Base-by-base conservation (phyloP, 305 asterid species). In the Fraxinus sp. region DNA sequence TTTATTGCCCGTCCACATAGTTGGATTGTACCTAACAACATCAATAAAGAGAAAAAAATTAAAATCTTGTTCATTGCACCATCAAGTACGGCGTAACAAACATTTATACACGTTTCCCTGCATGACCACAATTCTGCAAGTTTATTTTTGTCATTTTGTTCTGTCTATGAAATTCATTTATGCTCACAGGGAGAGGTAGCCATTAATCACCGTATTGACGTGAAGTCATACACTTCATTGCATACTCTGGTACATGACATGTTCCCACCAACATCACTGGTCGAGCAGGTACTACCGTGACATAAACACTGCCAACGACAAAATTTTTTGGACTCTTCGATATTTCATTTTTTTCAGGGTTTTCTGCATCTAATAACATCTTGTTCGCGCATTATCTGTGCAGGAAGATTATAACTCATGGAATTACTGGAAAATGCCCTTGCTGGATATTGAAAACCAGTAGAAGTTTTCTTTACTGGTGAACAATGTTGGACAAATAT, bases 221-320 rank as follows among this genome's bases (percentile, higher is more conserved):
- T 92, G 83, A 97, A 95, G 79, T 92, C 99, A 1, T 97, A 97
- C 90, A 97, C 99, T 70, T 97, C 98, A 3, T 83, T 97, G 79
- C 98, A 95, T 89, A 97, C 98, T 0, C 86, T 97, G 70, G 99
- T 95, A 82, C 86, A 97, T 43, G 98, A 97, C 90, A 97, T 97
- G 98, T 97, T 97, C 89, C 98, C 99, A 0, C 98, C 99, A 2
- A 93, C 98, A 55, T 94, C 98, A 57, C 82, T 97, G 84, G 92
- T 89, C 11, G 99, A 95, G 90, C 98, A 97, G 99, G 99, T 97
- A 88, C 76, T 43, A 32, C 71, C 79, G 18, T 71, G 5, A 28
- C 13, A 68, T 10, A 41, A 32, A 73, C 14, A 26, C 8, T 16
- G 64, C 18, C 49, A 26, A 9, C 7, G 2, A 35, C 13, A 46